A percentile compares a stretch with the other conserved stretches of the same genome.
phyloP scores from a whole-genome alignment of 331 rosid genomes.

The Spiraea crenata region DNA sequence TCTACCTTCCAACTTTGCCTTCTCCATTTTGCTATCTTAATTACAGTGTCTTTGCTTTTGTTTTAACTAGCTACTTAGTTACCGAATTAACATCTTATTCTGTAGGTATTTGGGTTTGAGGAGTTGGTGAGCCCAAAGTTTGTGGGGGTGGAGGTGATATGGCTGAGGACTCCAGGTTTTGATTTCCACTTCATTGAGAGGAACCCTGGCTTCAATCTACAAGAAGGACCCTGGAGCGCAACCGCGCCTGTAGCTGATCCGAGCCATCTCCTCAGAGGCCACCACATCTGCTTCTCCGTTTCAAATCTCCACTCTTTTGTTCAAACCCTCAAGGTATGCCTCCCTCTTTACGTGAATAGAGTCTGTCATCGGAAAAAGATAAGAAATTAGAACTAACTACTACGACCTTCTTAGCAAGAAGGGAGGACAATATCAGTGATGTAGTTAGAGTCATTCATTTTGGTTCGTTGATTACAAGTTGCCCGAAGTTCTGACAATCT shows the following conservation, averaged over 20 bases:
- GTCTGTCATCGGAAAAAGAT: no score
- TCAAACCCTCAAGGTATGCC: constrained; percentile 51
- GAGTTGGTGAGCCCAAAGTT: constrained; percentile 63
- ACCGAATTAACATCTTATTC: not conserved
- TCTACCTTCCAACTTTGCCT: no score
- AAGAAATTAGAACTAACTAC: no score
- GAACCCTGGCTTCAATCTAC: constrained; percentile 59
- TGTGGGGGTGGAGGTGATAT: constrained; percentile 62
- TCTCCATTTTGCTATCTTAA: not conserved
- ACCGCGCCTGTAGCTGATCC: constrained; percentile 62
- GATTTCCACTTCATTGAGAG: constrained; percentile 69
- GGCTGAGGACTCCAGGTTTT: constrained; percentile 58
- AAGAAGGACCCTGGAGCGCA: constrained; percentile 81
- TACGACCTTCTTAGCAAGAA: no score
- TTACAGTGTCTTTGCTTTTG: not conserved
- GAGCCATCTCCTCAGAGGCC: constrained; percentile 74
- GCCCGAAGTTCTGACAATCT: no score
- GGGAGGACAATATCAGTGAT: no score
- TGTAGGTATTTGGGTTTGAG: constrained; percentile 73
- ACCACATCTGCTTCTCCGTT: constrained; percentile 81
- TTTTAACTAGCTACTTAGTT: no score
- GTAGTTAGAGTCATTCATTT: no score
- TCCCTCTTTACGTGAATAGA: no score
- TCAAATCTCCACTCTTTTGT: constrained; percentile 57
- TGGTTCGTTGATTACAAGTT: no score